These are phyloP conservation scores for Hyparrhenia diplandra DNA, from an alignment of 176 grass and related monocot species.

Conservation along the genomic window DNA sequence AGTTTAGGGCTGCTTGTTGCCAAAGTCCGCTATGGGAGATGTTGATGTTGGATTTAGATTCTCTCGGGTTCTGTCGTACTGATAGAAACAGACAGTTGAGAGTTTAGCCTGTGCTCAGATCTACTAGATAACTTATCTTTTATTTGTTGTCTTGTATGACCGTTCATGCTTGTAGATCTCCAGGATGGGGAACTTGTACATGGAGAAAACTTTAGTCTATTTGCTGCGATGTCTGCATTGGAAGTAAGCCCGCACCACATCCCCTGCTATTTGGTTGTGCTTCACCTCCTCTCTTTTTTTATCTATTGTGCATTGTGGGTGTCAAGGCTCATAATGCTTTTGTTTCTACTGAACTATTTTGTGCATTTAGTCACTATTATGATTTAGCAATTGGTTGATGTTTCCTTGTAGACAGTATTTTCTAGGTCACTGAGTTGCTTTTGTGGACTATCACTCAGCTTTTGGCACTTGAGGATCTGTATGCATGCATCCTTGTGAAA, in stretches of 20 bases:
- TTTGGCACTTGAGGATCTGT: background rate
- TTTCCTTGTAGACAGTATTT: constrained; percentile 7
- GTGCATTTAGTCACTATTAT: background rate
- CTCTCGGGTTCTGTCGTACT: background rate
- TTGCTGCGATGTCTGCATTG: constrained; percentile 97
- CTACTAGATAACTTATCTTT: background rate
- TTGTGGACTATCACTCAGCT: background rate
- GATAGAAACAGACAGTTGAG: background rate
- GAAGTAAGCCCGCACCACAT: constrained; percentile 56
- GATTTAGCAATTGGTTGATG: background rate
- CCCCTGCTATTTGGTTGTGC: constrained; percentile 2
- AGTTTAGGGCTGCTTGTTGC: background rate
- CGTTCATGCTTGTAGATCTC: constrained; percentile 62
- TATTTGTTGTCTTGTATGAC: background rate
- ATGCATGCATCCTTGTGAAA: background rate
- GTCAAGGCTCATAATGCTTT: constrained; percentile 1
- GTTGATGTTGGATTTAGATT: background rate
- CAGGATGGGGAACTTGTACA: constrained; percentile 88
- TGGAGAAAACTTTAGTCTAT: constrained; percentile 95
- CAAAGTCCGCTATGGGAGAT: background rate
- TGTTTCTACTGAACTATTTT: constrained; percentile 14
- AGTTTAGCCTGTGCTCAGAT: background rate
- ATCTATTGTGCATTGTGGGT: constrained; percentile 4
- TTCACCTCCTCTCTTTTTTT: background rate
- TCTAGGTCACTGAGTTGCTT: background rate